Evolutionary conservation across 1,284 basidiomycete genomes (phyloP).

Genomic region (Ceratobasidium sp.): DNA sequence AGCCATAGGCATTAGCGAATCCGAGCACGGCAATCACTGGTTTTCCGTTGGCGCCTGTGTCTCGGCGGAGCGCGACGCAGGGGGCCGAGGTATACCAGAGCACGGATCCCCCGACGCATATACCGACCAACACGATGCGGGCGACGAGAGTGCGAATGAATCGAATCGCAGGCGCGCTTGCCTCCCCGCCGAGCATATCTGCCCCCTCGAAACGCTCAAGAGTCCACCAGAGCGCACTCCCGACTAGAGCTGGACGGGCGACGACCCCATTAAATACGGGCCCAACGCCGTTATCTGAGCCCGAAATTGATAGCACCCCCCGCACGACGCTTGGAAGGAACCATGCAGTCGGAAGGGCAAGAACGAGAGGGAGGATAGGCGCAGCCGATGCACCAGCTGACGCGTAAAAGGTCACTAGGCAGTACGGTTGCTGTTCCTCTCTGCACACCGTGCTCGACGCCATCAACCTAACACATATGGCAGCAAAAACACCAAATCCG

Average conservation of each 20-base stretch:
- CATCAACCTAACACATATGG: constrained; percentile 75
- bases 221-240: constrained; percentile 73
- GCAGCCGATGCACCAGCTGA: constrained; percentile 70
- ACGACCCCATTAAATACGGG: constrained; percentile 66
- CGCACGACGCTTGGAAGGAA: constrained; percentile 66
- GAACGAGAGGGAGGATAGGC: constrained; percentile 63
- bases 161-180: constrained; percentile 55
- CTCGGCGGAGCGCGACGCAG: constrained; percentile 65
- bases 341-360: constrained; percentile 63
- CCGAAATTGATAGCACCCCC: constrained; percentile 68
- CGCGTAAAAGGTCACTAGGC: constrained; percentile 85
- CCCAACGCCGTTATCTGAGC: constrained; percentile 76
- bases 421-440: constrained; percentile 91
- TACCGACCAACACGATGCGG: constrained; percentile 61
- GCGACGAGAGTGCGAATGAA: constrained; percentile 67
- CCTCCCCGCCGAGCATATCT: constrained; percentile 45
- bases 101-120: constrained; percentile 61
- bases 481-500: constrained; percentile 69
- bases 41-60: constrained; percentile 39
- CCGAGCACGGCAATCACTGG: constrained; percentile 70
- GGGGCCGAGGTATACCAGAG: constrained; percentile 76
- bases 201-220: constrained; percentile 74
- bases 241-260: constrained; percentile 64
- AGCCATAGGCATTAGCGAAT: constrained; percentile 89
- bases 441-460: constrained; percentile 83